These are phyloP conservation scores for Solanum hybrid DNA, from an alignment of 305 asterid genomes.

Conservation along the genomic window DNA sequence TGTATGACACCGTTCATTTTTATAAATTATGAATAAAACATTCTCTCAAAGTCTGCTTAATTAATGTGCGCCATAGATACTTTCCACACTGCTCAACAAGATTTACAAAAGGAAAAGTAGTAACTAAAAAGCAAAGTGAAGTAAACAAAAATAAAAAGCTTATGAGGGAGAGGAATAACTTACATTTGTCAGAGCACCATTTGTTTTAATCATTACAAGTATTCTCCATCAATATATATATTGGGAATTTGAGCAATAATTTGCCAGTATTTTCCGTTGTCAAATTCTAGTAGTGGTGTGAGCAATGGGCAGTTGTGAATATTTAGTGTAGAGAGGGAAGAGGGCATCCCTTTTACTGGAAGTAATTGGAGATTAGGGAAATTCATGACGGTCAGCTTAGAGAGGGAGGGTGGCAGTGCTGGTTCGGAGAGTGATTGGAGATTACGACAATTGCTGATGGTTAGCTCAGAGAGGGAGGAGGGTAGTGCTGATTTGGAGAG, in stretches of 20 bases:
- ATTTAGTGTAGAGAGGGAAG: accelerated
- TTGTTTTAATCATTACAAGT: too few species aligned
- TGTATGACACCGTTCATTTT: too few species aligned
- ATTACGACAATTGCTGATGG: accelerated
- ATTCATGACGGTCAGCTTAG: accelerated
- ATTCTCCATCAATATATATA: accelerated
- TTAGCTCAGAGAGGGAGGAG: background rate
- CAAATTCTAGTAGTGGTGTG: background rate
- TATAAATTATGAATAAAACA: too few species aligned
- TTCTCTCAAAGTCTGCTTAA: too few species aligned
- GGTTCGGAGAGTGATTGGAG: background rate
- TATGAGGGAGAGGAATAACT: too few species aligned
- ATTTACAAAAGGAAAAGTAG: too few species aligned
- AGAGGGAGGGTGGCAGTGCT: background rate
- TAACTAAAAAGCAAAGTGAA: too few species aligned
- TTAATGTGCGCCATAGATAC: too few species aligned
- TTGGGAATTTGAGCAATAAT: background rate
- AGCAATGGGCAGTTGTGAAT: background rate
- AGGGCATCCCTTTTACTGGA: background rate
- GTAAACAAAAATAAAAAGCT: too few species aligned
- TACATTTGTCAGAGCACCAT: too few species aligned
- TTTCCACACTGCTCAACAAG: too few species aligned
- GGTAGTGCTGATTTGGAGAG: background rate
- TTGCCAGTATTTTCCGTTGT: background rate
- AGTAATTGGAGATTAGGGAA: background rate